These are phyloP conservation scores for Gnomoniopsis smithogilvyi DNA, from an alignment of 2,329 filamentous ascomycete genomes.

Conservation along the genomic window DNA sequence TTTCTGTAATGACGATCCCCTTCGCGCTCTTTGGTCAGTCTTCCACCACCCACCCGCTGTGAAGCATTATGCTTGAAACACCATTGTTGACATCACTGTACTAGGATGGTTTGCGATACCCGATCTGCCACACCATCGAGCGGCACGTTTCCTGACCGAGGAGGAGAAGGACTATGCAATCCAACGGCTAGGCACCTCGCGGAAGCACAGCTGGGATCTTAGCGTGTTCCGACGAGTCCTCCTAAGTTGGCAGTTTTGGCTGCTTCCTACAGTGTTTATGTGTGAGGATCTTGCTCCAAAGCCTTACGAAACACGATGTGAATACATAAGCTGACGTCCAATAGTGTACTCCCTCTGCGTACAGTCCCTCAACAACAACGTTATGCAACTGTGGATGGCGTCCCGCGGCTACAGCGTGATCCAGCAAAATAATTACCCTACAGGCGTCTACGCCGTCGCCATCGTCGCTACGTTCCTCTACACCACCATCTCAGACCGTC, in stretches of 20 bases:
- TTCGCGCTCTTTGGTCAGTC: constrained; percentile 35
- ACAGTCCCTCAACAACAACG: constrained; percentile 40
- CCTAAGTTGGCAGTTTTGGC: constrained; percentile 43
- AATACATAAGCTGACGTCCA: background rate
- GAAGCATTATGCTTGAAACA: too few species aligned
- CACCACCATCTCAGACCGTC: constrained; percentile 37
- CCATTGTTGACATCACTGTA: background rate
- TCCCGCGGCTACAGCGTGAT: constrained; percentile 39
- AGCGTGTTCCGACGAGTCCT: constrained; percentile 12
- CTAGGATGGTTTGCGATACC: constrained; percentile 42
- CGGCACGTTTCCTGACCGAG: constrained; percentile 36
- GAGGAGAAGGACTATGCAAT: constrained; percentile 35
- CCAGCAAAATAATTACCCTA: constrained; percentile 44
- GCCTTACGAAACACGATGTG: background rate
- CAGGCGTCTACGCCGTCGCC: constrained; percentile 36
- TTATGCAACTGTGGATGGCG: constrained; percentile 42
- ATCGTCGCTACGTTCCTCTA: constrained; percentile 40
- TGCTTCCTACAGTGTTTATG: constrained; percentile 43
- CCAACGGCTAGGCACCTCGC: constrained; percentile 31
- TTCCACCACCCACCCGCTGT: too few species aligned
- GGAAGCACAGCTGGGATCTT: constrained; percentile 14
- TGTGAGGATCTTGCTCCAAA: constrained; percentile 23
- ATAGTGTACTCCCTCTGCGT: constrained; percentile 40
- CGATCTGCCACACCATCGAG: constrained; percentile 36
- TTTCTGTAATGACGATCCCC: constrained; percentile 38